Base-by-base conservation (phyloP, 352 stramenopile species). In the Phytophthora lateralis region DNA sequence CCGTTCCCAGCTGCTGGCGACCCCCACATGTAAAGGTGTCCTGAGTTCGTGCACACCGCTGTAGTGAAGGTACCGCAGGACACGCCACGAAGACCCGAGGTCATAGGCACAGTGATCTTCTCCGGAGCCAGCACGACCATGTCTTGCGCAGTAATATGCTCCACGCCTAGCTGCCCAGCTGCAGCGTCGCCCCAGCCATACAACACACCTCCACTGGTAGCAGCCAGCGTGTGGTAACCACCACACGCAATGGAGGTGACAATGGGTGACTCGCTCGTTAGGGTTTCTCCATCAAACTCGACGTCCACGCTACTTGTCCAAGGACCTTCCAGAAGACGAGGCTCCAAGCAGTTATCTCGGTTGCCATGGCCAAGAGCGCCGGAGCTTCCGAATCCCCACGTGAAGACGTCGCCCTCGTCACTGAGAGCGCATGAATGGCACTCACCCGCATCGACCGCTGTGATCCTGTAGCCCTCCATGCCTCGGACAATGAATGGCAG, bases 301-400 rank as follows among this genome's bases (percentile, higher is more conserved):
- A 63, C 50, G 15, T 52, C 58, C 3, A 26, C 17, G 4, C 60
- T 54, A 47, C 43, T 44, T 38, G 30, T 46, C 71, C 73, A 87
- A 14, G 70, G 66, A 4, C 69, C 76, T 10, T 71, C 38, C 3
- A 93, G 60, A 8, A 62, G 63, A 18, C 37, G 66, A 4, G 87
- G 83, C 0, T 73, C 41, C 8, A 89, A 59, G 2, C 63, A 69
- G 47, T 93, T 93, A 2, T 94, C 83, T 51, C 73, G 57, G 6
- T 66, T 74, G 1, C 76, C 85, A 37, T 82, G 79, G 5, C 89
- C 89, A 7, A 97, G 60, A 12, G 89, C 87, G 2, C 88, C 88
- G 1, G 85, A 95, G 24, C 66, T 81, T n/a, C 89, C 87, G 45
- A 95, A 95, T 0, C 89, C 88, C 88, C 88, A 97, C 14, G 85